Percentiles rank a stretch among this genome's conserved stretches.
Evolutionary conservation across 306 rosid species (phyloP).

Genomic region (Acacia crassicarpa): DNA sequence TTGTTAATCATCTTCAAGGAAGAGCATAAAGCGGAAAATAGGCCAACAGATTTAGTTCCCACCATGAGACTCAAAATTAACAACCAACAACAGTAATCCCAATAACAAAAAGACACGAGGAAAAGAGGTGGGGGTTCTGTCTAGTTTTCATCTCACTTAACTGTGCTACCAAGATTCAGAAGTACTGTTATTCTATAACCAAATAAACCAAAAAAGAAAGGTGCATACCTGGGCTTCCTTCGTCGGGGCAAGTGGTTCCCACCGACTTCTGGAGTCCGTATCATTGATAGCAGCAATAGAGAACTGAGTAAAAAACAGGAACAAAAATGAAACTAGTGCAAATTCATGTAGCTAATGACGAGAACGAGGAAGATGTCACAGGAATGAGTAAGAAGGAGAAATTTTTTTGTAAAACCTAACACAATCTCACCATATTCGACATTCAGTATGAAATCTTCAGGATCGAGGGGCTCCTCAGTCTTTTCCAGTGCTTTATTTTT

Average conservation of each 20-base stretch:
- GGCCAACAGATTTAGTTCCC: neutral
- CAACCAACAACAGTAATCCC: neutral
- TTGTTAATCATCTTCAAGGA: neutral
- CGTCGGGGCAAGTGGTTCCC: constrained; percentile 98
- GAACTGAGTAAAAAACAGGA: constrained; percentile 49
- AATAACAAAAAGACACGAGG: neutral
- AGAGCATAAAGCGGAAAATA: neutral
- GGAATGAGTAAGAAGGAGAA: constrained; percentile 7
- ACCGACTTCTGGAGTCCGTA: constrained; percentile 66
- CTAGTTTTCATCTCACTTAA: neutral
- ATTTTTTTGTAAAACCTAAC: neutral
- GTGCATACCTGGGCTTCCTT: constrained; percentile 89
- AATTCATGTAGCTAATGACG: constrained; percentile 22
- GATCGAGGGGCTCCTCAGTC: neutral
- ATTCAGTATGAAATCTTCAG: constrained; percentile 15
- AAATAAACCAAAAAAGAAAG: neutral
- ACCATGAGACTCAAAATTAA: neutral
- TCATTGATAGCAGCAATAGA: constrained; percentile 96
- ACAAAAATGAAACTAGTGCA: neutral
- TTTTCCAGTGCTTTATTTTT: neutral
- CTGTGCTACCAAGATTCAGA: constrained; percentile 7
- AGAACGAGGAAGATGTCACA: neutral
- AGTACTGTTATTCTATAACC: neutral
- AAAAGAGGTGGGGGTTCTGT: neutral
- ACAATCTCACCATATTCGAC: constrained; percentile 29